Conservation (phyloP, 1,284 basidiomycete genomes). For the Stereum hirsutum region DNA sequence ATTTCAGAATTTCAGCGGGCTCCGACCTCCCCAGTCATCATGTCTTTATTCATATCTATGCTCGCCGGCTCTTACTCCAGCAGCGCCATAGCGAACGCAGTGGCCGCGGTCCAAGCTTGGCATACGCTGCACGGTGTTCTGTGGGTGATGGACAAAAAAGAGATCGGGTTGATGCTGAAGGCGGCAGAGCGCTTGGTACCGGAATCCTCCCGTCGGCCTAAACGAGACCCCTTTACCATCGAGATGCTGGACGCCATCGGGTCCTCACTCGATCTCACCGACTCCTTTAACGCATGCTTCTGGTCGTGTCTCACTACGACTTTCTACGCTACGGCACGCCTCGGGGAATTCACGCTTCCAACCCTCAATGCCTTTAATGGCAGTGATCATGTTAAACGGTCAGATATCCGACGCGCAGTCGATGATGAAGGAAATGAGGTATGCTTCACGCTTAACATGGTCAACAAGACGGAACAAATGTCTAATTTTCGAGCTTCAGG, state of each 20-base stretch:
- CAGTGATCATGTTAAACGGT: not conserved
- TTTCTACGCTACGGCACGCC: not conserved
- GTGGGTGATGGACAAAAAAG: conserved; percentile 8
- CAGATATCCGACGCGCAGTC: no score
- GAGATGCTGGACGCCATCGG: not conserved
- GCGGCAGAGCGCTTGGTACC: not conserved
- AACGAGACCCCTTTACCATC: not conserved
- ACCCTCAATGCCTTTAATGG: not conserved
- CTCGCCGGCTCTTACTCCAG: conserved; percentile 12
- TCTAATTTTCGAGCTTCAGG: no score
- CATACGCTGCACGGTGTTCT: conserved; percentile 14
- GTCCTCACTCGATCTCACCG: not conserved
- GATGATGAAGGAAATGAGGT: no score
- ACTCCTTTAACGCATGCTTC: not conserved
- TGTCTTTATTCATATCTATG: conserved; percentile 11
- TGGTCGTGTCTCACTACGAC: not conserved
- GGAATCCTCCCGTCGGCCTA: not conserved
- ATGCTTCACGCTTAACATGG: no score
- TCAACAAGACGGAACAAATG: no score
- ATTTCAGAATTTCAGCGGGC: conserved; percentile 13
- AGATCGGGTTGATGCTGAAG: not conserved
- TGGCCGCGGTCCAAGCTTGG: conserved; percentile 16
- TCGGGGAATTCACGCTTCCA: not conserved
- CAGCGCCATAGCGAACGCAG: conserved; percentile 13
- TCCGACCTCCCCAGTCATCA: conserved; percentile 10